Conservation (phyloP, 1,139 yeast species). For the Diutina rugosa region DNA sequence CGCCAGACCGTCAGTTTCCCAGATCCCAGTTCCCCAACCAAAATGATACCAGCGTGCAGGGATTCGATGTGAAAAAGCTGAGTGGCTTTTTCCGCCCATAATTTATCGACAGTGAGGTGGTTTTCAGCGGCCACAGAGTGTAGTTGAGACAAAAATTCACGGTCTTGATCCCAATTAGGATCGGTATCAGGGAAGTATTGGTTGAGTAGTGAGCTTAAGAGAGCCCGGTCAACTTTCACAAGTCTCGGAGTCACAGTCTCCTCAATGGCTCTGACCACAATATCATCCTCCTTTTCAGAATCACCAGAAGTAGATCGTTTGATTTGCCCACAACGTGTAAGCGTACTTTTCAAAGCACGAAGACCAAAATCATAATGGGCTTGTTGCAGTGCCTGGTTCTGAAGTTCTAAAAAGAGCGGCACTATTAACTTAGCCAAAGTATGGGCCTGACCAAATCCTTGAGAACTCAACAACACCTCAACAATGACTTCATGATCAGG, state of each 20-base stretch:
- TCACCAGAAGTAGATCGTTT: constrained; percentile 31
- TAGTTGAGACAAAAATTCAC: constrained; percentile 9
- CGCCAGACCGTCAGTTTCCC: constrained; percentile 58
- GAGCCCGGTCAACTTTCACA: constrained; percentile 31
- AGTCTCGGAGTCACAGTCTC: constrained; percentile 60
- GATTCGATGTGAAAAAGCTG: constrained; percentile 54
- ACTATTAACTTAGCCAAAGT: constrained; percentile 39
- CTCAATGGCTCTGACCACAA: constrained; percentile 40
- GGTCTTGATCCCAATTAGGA: constrained; percentile 7
- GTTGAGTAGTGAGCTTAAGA: constrained; percentile 19
- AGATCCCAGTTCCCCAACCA: constrained; percentile 65
- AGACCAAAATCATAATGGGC: constrained; percentile 85
- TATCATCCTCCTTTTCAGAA: constrained; percentile 5
- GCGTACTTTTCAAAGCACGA: constrained; percentile 59
- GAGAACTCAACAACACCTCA: constrained; percentile 59
- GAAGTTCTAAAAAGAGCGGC: constrained; percentile 38
- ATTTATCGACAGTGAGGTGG: constrained; percentile 16
- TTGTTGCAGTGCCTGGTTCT: constrained; percentile 32
- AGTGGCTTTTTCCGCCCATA: constrained; percentile 42
- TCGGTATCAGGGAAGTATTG: constrained; percentile 14
- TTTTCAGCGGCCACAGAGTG: constrained; percentile 7
- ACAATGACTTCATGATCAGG: constrained; percentile 67
- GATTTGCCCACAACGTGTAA: constrained; percentile 45
- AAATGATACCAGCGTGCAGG: constrained; percentile 70
- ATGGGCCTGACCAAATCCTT: constrained; percentile 48